Base-by-base conservation (phyloP, 805 yeast species). In the Ogataea angusta region DNA sequence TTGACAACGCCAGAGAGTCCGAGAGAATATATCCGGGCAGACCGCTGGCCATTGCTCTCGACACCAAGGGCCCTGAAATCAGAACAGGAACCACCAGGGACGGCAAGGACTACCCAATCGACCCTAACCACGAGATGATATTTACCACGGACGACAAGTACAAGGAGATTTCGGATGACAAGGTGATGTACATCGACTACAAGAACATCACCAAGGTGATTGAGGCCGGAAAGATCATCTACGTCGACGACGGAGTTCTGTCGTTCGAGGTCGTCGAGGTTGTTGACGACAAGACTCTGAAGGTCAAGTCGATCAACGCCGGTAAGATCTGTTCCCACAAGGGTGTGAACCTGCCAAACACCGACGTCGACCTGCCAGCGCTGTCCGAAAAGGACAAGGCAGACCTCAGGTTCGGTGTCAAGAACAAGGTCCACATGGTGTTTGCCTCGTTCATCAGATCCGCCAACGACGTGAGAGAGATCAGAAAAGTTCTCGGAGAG, bases 1-100 rank as follows among this genome's bases (percentile, higher is more conserved):
- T 93, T 67, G 97, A 91, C 78, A 91, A 93, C 64, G 88, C 97
- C 58, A 85, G 95, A 72, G 82, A 88, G 70, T 89, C 97, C 51
- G 96, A 86, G 71, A 82, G 81, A 68, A 67, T 84, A 42, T 89
- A 83, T 69, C 80, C 85, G 53, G 97, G 98, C 63, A 87, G 98
- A 74, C 99, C 98, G 41, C 77, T 93, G 61, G 98, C 96, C 48
- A 90, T 93, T 69, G 99, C 99, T 52, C 81, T 93, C 59, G 99
- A 93, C 70, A 93, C 98, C 68, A 93, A 93, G 80, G 99, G 99
- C 57, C 99, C 99, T 51, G 99, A 93, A 75, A 93, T 93, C 74
- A 87, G 99, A 80, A 91, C 99, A 45, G 99, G 99, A 70, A 81
- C 89, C 68, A 93, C 99, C 57, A 66, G 70, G 50, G 86, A 76